These are phyloP conservation scores for Xerocomus brunneocitrinus DNA, from an alignment of 768 basidiomycete species.

Conservation along the genomic window DNA sequence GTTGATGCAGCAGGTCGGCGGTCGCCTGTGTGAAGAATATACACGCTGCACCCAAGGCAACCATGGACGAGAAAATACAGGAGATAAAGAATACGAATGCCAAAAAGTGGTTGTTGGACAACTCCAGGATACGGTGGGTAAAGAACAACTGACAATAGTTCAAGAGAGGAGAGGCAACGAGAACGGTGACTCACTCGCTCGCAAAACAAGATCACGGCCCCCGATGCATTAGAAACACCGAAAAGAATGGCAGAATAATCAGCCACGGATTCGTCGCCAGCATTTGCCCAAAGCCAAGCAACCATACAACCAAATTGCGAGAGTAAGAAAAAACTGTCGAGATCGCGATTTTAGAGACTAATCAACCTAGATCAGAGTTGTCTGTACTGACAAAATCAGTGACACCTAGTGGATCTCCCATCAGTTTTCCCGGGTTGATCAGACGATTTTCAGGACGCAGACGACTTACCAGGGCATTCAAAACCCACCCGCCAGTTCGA, in stretches of 20 bases:
- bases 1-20: conserved; percentile 5
- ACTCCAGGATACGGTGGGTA: conserved; percentile 12
- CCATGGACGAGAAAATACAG: conserved; percentile 21
- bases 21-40: conserved; percentile 13
- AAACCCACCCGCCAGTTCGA: conserved; percentile 9
- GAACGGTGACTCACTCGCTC: conserved; percentile 10
- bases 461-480: conserved; percentile 17
- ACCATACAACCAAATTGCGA: conserved; percentile 14
- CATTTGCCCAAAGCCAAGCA: conserved; percentile 20
- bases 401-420: conserved; percentile 7
- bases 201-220: conserved; percentile 14
- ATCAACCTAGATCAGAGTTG: not conserved
- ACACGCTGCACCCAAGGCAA: conserved; percentile 17
- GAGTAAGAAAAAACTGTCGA: conserved; percentile 13
- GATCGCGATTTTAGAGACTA: conserved; percentile 3
- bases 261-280: conserved; percentile 1
- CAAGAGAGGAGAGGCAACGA: not conserved
- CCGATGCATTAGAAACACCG: conserved; percentile 14
- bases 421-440: conserved; percentile 1
- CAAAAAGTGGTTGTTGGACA: conserved; percentile 13
- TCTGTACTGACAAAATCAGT: conserved; percentile 16
- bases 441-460: not conserved
- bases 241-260: conserved; percentile 13
- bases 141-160: conserved; percentile 19
- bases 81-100: conserved; percentile 9